Percentiles rank a stretch among this genome's conserved stretches.
Conservation (phyloP, 73 alveolate genomes). For the Effrenium voratum region DNA sequence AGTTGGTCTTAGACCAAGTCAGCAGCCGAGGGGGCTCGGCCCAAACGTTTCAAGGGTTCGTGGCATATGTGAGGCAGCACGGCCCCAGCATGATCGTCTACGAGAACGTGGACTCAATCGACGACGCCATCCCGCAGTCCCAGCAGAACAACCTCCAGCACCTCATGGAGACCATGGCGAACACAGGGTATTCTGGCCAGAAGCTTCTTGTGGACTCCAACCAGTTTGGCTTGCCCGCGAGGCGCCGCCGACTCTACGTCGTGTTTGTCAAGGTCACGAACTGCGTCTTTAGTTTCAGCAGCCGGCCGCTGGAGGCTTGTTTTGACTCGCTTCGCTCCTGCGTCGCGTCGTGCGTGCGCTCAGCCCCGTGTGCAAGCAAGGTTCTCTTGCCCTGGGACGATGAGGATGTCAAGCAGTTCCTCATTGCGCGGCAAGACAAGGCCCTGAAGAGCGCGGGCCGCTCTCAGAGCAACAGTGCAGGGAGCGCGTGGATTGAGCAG, state of each 20-base stretch:
- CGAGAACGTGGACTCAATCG: conserved; percentile 27
- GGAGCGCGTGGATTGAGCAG: conserved; percentile 16
- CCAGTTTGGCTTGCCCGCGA: conserved; percentile 19
- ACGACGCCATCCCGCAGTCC: not conserved
- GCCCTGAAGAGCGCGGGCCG: not conserved
- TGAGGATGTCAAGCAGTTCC: not conserved
- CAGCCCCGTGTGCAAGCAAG: conserved; percentile 25
- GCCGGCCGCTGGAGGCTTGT: conserved; percentile 5
- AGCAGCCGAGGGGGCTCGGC: conserved; percentile 13
- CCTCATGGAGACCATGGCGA: not conserved
- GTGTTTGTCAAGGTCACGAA: not conserved
- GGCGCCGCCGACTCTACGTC: conserved; percentile 33
- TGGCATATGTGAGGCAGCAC: not conserved
- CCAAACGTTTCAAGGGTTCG: conserved; percentile 32
- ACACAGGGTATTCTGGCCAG: not conserved
- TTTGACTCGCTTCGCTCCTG: not conserved
- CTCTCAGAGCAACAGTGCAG: not conserved
- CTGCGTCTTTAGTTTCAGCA: not conserved
- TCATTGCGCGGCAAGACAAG: too few species aligned
- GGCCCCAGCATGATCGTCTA: not conserved
- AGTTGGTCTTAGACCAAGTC: not conserved
- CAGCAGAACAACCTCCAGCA: not conserved
- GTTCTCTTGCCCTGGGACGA: not conserved
- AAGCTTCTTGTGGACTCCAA: not conserved
- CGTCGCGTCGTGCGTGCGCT: conserved; percentile 54